Conservation (phyloP, 106 monocot species). For the Triglochin maritima region DNA sequence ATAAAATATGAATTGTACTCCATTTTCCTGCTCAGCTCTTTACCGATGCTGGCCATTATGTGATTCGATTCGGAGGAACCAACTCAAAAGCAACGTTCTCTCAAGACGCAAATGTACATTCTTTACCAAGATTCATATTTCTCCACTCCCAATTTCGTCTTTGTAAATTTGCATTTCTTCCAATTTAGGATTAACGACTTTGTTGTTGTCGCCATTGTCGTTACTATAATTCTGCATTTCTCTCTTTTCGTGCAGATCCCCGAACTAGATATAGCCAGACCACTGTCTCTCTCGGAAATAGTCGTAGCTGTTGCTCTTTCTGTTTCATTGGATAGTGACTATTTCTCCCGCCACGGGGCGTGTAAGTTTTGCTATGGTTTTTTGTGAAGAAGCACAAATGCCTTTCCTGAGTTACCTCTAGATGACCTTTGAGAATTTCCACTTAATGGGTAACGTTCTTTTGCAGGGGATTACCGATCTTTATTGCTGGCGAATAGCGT, state of each 20-base stretch:
- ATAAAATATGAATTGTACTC: background rate
- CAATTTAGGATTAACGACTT: too few species aligned
- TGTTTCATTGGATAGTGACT: constrained; percentile 27
- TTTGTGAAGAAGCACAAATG: background rate
- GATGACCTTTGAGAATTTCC: background rate
- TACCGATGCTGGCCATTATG: constrained; percentile 98
- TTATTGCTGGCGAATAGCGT: constrained; percentile 1
- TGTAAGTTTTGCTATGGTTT: constrained; percentile 7
- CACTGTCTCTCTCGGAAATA: constrained; percentile 15
- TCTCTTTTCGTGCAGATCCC: constrained; percentile 5
- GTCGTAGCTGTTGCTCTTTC: constrained; percentile 31
- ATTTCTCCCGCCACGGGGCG: constrained; percentile 24
- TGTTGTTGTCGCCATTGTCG: too few species aligned
- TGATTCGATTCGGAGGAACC: constrained; percentile 70
- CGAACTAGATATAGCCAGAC: constrained; percentile 10
- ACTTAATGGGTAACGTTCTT: background rate
- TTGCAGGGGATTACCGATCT: constrained; percentile 6
- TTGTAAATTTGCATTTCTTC: too few species aligned
- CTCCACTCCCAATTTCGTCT: background rate
- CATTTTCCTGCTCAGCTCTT: constrained; percentile 54
- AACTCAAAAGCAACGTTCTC: constrained; percentile 11
- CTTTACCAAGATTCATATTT: background rate
- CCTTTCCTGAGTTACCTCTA: background rate
- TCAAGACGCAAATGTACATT: constrained; percentile 7
- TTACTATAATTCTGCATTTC: background rate